Evolutionary conservation across 139 green algal genomes (phyloP), one percentile per base, ranked within the genome.

Genomic region (Chlorella sp.): DNA sequence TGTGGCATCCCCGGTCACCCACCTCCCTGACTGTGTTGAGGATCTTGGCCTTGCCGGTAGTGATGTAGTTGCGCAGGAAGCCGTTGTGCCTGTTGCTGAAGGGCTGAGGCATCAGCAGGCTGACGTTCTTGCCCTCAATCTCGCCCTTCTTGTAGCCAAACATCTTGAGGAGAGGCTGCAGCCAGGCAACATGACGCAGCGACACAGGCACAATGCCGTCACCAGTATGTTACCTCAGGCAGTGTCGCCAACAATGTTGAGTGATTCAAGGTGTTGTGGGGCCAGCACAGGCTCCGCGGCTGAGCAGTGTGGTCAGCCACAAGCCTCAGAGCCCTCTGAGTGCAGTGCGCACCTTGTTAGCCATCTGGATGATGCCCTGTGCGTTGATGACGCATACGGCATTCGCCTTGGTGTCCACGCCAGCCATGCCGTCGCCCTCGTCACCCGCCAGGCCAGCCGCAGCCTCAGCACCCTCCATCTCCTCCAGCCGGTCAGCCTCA

Each of bases 121-220:
- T 70, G 24, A 90, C 68, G 49, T 90, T 90, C 73, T 77, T 85
- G 73, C 85, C 85, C 74, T 88, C 80, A 67, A 90, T 69, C 73
- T 88, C 85, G 17, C 69, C 74, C 77, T 86, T 85, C 22, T 68
- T 72, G 74, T 85, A 84, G 35, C 82, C 82, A 72, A 84, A 82
- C 59, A 87, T 69, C 70, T 79, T 49, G 20, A 31, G 55, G 60
- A n/a, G n/a, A n/a, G n/a, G n/a, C n/a, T n/a, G n/a, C n/a, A n/a
- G n/a, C n/a, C n/a, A n/a, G n/a, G n/a, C n/a, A n/a, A n/a, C n/a
- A n/a, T n/a, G n/a, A n/a, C n/a, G n/a, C n/a, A n/a, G n/a, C n/a
- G n/a, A n/a, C n/a, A n/a, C n/a, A n/a, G n/a, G n/a, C n/a, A n/a
- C n/a, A n/a, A n/a, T n/a, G n/a, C n/a, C n/a, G n/a, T n/a, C n/a